Conservation (phyloP, 768 basidiomycete species). For the Leccinum variicolor region DNA sequence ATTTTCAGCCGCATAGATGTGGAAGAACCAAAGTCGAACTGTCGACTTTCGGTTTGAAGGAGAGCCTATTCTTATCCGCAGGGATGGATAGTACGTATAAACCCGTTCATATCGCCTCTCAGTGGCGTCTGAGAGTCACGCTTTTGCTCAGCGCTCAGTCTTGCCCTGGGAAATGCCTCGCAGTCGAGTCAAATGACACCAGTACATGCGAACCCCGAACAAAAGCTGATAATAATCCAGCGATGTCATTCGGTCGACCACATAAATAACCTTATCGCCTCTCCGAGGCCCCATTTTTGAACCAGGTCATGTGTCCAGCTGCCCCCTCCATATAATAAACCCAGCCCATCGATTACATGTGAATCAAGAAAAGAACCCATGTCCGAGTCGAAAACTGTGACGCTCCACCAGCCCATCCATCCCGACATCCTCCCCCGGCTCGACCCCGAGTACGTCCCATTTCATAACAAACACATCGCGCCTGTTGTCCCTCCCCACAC, state of each 20-base stretch:
- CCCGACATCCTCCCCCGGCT: constrained; percentile 53
- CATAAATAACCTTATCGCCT: neutral
- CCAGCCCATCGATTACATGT: neutral
- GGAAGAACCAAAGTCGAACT: too few species aligned
- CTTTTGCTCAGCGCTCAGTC: neutral
- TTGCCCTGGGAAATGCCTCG: neutral
- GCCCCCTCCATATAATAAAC: neutral
- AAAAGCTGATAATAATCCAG: neutral
- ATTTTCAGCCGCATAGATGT: too few species aligned
- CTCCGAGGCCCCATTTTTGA: constrained; percentile 4
- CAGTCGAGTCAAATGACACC: neutral
- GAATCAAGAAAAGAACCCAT: constrained; percentile 2
- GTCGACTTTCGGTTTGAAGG: too few species aligned
- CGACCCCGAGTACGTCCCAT: constrained; percentile 61
- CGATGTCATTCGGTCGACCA: neutral
- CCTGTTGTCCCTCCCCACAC: constrained; percentile 49
- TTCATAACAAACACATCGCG: constrained; percentile 49
- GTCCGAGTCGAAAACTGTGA: constrained; percentile 1
- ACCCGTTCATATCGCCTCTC: neutral
- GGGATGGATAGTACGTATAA: neutral
- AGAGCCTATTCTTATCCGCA: neutral
- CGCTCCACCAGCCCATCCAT: constrained; percentile 50
- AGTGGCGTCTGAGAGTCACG: too few species aligned
- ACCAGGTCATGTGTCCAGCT: constrained; percentile 12
- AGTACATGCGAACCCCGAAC: neutral